Evolutionary conservation across 2,329 filamentous ascomycete genomes (phyloP).

Genomic region (Scopulariopsis brevicaulis): DNA sequence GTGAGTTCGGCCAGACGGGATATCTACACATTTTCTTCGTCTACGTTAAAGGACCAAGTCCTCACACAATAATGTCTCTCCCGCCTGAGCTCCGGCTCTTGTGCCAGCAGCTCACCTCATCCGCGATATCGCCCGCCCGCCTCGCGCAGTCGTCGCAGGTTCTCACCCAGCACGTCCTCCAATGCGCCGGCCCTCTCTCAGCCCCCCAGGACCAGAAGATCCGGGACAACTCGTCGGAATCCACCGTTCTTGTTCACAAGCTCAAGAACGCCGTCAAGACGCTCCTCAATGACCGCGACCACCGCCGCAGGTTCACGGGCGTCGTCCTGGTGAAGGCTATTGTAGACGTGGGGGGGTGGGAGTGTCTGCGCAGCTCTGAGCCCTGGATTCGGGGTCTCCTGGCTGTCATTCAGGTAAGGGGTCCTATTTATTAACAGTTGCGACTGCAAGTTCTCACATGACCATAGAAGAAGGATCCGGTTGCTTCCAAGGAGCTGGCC

Average conservation of each 20-base stretch:
- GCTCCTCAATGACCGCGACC: slow-evolving; percentile 64
- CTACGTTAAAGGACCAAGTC: neutral
- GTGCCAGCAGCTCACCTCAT: slow-evolving; percentile 58
- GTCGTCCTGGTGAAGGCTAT: slow-evolving; percentile 69
- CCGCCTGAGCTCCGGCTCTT: slow-evolving; percentile 52
- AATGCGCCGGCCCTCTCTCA: slow-evolving; percentile 51
- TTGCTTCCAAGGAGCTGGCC: slow-evolving; percentile 63
- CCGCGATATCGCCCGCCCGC: slow-evolving; percentile 40
- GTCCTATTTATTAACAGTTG: slow-evolving; percentile 5
- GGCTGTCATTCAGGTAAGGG: slow-evolving; percentile 55
- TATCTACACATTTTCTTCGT: neutral
- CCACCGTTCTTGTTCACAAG: slow-evolving; percentile 64
- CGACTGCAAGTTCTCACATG: slow-evolving; percentile 9
- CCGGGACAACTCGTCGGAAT: slow-evolving; percentile 52
- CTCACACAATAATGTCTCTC: slow-evolving; percentile 19
- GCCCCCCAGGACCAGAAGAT: slow-evolving; percentile 46
- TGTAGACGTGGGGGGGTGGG: slow-evolving; percentile 76
- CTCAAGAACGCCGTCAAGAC: slow-evolving; percentile 68
- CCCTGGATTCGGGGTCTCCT: slow-evolving; percentile 72
- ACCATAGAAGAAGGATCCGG: slow-evolving; percentile 61
- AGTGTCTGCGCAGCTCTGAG: slow-evolving; percentile 60
- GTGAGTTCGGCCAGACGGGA: neutral
- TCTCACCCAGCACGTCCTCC: slow-evolving; percentile 49
- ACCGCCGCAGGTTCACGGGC: slow-evolving; percentile 67
- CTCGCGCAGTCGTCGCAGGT: slow-evolving; percentile 63